Evolutionary conservation across 139 green algal species (phyloP), one percentile per base, ranked within the genome.

Genomic region (Tetradesmus lagerheimii): DNA sequence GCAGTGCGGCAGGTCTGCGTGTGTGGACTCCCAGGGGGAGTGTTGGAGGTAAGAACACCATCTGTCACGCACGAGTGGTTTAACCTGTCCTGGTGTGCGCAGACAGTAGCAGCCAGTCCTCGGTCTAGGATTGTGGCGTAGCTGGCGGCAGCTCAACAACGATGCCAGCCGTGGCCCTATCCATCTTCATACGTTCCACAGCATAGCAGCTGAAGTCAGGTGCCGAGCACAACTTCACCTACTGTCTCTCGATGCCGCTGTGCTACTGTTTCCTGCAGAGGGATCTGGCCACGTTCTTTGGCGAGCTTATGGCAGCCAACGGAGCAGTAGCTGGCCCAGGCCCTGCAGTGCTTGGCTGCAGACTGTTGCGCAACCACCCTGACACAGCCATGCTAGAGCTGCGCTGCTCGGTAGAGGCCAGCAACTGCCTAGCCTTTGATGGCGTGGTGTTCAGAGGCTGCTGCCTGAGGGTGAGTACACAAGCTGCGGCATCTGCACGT

Each of bases 381-480:
- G 50, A 38, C 4, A n/a, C 31, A 25, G 83, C 83, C 43, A 1
- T 80, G 62, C 83, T 88, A 38, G 29, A 88, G 83, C 64, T 88
- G 83, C 83, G 83, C 25, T 80, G 83, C 83, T 31, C 83, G 34
- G 64, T 88, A 25, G 83, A 88, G 64, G 83, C 83, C 64, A 88
- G 62, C 83, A 88, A 88, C 29, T 80, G 62, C 64, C 45, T 88
- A 39, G 83, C 83, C 4, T 88, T 88, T 43, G 64, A 88, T 39
- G 83, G 83, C 0, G 37, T 88, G 27, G 47, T 41, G 15, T 88
- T 80, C 38, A 88, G 47, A 12, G 62, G 64, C 0, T 39, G 43
- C 3, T 16, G 9, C 8, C 38, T 88, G 0, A 64, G 25, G 64
- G 83, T 88, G n/a, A 50, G 53, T 9, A 47, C 27, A 35, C n/a